Evolutionary conservation across 2,329 filamentous ascomycete species (phyloP).

Genomic region (Cercospora citrullina): DNA sequence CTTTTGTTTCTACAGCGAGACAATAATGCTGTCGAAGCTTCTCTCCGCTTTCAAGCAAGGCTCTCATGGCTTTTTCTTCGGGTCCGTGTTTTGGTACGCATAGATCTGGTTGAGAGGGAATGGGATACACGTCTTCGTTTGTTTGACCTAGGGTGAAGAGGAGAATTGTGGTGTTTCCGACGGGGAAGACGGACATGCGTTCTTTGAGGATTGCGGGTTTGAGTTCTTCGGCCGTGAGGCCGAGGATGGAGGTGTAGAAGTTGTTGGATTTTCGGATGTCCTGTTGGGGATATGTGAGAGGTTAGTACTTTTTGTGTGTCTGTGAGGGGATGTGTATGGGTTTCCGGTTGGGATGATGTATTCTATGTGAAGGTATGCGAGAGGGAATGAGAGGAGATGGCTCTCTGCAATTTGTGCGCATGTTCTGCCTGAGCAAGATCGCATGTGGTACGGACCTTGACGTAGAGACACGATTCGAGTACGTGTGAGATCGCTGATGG

Average conservation of each 20-base stretch:
- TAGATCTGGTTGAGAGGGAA: slow-evolving; percentile 7
- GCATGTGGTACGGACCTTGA: slow-evolving; percentile 6
- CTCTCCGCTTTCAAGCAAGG: slow-evolving; percentile 3
- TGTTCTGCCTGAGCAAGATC: background rate
- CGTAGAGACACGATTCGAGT: slow-evolving; percentile 21
- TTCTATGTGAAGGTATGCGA: background rate
- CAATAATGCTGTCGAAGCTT: slow-evolving; percentile 19
- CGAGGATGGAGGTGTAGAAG: slow-evolving; percentile 18
- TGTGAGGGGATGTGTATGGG: background rate
- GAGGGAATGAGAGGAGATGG: background rate
- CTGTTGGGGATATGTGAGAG: background rate
- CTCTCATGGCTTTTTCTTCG: background rate
- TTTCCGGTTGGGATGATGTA: background rate
- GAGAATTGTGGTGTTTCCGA: slow-evolving; percentile 17
- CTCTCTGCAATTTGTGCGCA: background rate
- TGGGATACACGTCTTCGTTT: slow-evolving; percentile 8
- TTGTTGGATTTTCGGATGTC: slow-evolving; percentile 6
- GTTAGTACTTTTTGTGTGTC: background rate
- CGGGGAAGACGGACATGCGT: slow-evolving; percentile 16
- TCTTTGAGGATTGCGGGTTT: slow-evolving; percentile 13
- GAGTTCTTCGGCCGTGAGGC: slow-evolving; percentile 11
- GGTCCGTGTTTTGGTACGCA: slow-evolving; percentile 20
- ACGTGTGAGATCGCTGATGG: slow-evolving; percentile 18
- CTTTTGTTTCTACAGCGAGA: slow-evolving; percentile 15
- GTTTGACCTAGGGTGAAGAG: slow-evolving; percentile 19